Conservation (phyloP, 495 filamentous ascomycete species). For the Aspergillus funiculosus region DNA sequence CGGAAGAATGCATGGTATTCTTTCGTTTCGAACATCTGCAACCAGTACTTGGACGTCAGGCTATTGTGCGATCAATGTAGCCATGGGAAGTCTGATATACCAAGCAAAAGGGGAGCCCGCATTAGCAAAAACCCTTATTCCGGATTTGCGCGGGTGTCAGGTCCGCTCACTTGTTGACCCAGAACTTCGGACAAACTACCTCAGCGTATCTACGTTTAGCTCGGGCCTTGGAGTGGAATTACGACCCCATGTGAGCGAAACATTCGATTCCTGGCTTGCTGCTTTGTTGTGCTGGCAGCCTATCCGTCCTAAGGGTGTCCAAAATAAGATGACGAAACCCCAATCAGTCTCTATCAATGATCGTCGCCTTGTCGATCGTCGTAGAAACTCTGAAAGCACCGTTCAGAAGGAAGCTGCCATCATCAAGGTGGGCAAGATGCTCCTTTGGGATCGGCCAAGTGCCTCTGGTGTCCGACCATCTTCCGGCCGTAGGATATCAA, state of each 20-base stretch:
- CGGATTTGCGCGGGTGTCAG: conserved; percentile 81
- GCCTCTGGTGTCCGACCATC: conserved; percentile 38
- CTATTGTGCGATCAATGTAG: conserved; percentile 53
- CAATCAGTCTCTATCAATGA: conserved; percentile 49
- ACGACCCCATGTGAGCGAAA: conserved; percentile 64
- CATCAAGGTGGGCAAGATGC: conserved; percentile 94
- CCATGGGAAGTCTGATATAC: conserved; percentile 50
- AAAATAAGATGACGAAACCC: conserved; percentile 67
- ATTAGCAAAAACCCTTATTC: conserved; percentile 57
- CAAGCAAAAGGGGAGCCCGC: conserved; percentile 53
- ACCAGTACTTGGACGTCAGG: conserved; percentile 50
- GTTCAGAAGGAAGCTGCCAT: conserved; percentile 73
- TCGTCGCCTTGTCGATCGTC: conserved; percentile 45
- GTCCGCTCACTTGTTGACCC: conserved; percentile 61
- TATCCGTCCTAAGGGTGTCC: conserved; percentile 66
- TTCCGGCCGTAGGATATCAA: conserved; percentile 41
- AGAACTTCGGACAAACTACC: conserved; percentile 62
- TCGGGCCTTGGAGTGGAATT: conserved; percentile 67
- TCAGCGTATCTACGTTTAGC: conserved; percentile 71
- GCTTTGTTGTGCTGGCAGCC: conserved; percentile 94
- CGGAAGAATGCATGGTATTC: conserved; percentile 51
- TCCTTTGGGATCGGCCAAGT: conserved; percentile 69
- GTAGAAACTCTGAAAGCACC: conserved; percentile 57
- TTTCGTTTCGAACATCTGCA: conserved; percentile 52
- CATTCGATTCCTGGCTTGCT: conserved; percentile 88